phyloP scores from a whole-genome alignment of 2,329 filamentous ascomycete genomes.

The Claviceps arundinis region DNA sequence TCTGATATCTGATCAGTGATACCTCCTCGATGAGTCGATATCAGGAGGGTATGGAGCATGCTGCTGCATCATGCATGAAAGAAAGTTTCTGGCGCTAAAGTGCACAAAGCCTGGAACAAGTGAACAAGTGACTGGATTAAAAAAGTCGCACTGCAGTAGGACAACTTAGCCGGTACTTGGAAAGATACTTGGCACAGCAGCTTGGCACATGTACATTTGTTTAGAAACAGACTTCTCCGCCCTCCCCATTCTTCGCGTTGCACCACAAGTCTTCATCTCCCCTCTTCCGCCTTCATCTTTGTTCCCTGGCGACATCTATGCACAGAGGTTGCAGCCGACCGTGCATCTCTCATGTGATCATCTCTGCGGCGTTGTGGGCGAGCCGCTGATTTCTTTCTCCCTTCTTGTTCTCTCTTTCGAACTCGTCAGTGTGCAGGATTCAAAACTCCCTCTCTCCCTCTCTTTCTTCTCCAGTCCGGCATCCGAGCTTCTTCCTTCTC shows the following conservation, averaged over 20 bases:
- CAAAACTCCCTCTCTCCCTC: neutral
- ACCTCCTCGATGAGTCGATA: no score
- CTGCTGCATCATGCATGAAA: no score
- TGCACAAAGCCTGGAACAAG: no score
- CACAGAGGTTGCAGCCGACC: conserved; percentile 10
- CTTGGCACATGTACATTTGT: neutral
- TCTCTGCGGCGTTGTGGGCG: conserved; percentile 19
- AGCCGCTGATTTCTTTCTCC: conserved; percentile 13
- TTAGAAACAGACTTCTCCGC: neutral
- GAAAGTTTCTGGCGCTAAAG: no score
- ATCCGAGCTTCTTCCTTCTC: neutral
- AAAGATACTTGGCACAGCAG: neutral
- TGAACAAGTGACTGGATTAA: no score
- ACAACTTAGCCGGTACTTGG: no score
- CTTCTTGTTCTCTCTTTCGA: neutral
- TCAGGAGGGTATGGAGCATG: no score
- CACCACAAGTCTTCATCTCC: neutral
- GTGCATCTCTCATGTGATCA: conserved; percentile 13
- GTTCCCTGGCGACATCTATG: conserved; percentile 10
- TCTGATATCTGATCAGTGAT: no score
- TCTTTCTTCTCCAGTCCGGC: neutral
- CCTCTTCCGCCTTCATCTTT: neutral
- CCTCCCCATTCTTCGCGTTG: neutral
- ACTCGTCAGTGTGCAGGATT: neutral
- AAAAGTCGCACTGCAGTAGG: no score